Conservation (phyloP, 345 rosid genomes). For the Psidium friedrichsthalianum region DNA sequence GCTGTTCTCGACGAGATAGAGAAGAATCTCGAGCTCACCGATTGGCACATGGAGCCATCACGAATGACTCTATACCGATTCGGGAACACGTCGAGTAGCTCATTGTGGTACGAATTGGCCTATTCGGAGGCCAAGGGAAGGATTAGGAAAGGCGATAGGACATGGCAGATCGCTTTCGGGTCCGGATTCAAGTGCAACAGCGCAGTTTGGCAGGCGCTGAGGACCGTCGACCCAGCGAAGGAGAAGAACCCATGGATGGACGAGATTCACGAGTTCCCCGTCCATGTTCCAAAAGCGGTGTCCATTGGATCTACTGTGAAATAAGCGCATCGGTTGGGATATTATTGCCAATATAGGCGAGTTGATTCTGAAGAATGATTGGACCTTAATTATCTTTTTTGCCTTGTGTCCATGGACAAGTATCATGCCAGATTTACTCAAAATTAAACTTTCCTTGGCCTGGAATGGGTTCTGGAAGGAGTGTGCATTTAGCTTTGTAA, state of each 20-base stretch:
- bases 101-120: conserved; percentile 68
- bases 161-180: conserved; percentile 70
- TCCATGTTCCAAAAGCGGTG: conserved; percentile 12
- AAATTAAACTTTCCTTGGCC: background rate
- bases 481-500: background rate
- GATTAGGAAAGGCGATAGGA: conserved; percentile 45
- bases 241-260: conserved; percentile 53
- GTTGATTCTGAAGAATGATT: background rate
- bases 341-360: background rate
- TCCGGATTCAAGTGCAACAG: conserved; percentile 78
- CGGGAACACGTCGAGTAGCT: conserved; percentile 66
- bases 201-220: conserved; percentile 42
- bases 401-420: background rate
- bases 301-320: background rate
- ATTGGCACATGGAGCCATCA: conserved; percentile 73
- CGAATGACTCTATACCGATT: conserved; percentile 66
- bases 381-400: background rate
- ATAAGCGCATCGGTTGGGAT: background rate
- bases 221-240: conserved; percentile 22
- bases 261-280: conserved; percentile 28
- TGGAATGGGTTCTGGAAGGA: background rate
- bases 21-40: conserved; percentile 40
- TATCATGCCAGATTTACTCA: background rate
- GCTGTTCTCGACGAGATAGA: conserved; percentile 59
- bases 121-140: conserved; percentile 62